A percentile compares a stretch with the other conserved stretches of the same genome.
Conservation (phyloP, 768 basidiomycete genomes). For the Cyclocybe cylindracea region DNA sequence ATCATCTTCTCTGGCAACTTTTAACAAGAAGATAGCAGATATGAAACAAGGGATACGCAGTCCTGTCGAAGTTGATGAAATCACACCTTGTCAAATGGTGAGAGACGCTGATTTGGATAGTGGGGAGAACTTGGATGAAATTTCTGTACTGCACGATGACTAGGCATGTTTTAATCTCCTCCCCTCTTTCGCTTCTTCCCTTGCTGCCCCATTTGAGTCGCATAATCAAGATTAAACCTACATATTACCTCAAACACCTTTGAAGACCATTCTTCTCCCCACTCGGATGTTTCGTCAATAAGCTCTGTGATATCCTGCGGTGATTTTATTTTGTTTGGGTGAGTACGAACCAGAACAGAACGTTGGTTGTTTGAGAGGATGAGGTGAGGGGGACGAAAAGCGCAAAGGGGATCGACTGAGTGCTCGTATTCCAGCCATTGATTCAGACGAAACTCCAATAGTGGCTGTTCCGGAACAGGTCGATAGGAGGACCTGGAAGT, state of each 20-base stretch:
- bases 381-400: slow-evolving; percentile 15
- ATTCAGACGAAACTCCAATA: slow-evolving; percentile 14
- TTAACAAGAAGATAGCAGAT: slow-evolving; percentile 30
- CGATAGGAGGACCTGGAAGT: slow-evolving; percentile 10
- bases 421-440: slow-evolving; percentile 16
- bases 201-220: background rate
- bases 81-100: slow-evolving; percentile 5
- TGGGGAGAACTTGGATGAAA: background rate
- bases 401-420: slow-evolving; percentile 5
- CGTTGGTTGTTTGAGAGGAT: slow-evolving; percentile 15
- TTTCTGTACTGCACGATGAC: slow-evolving; percentile 1
- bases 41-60: slow-evolving; percentile 14
- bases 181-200: background rate
- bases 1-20: slow-evolving; percentile 25
- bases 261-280: slow-evolving; percentile 20
- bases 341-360: slow-evolving; percentile 10
- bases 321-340: slow-evolving; percentile 1
- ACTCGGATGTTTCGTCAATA: slow-evolving; percentile 20
- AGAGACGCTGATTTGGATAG: background rate
- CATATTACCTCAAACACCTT: slow-evolving; percentile 8
- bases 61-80: slow-evolving; percentile 23
- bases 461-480: slow-evolving; percentile 5
- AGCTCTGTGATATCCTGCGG: slow-evolving; percentile 6
- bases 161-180: background rate
- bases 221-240: slow-evolving; percentile 4